Evolutionary conservation across 2,329 filamentous ascomycete species (phyloP).

Genomic region (Alternaria sp.): DNA sequence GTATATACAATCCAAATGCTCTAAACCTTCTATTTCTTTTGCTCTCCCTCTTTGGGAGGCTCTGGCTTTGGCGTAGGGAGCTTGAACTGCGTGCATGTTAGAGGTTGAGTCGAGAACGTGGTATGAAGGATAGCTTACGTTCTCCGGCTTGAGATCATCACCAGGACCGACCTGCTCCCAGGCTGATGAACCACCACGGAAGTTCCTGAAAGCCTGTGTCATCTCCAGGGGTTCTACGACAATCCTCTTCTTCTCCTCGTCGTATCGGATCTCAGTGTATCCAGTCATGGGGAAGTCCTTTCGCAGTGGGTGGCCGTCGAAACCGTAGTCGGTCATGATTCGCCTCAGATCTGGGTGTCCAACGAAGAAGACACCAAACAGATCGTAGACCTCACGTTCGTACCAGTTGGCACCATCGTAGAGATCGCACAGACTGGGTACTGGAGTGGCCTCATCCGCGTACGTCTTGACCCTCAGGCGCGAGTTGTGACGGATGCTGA

Average conservation of each 20-base stretch:
- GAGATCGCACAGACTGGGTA: slow-evolving; percentile 83
- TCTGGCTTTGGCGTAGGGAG: slow-evolving; percentile 95
- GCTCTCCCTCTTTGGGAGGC: slow-evolving; percentile 79
- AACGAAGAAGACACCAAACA: slow-evolving; percentile 96
- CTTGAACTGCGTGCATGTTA: slow-evolving; percentile 70
- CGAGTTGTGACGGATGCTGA: slow-evolving; percentile 94
- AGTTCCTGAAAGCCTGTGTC: slow-evolving; percentile 98
- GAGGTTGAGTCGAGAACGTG: not conserved
- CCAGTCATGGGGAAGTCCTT: slow-evolving; percentile 98
- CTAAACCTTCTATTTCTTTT: slow-evolving; percentile 75
- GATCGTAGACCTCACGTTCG: slow-evolving; percentile 95
- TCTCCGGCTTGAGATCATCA: slow-evolving; percentile 77
- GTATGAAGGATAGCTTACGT: slow-evolving; percentile 45
- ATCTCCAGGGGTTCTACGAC: slow-evolving; percentile 97
- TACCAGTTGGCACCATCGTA: slow-evolving; percentile 99
- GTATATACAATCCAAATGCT: slow-evolving; percentile 50
- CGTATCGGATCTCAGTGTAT: slow-evolving; percentile 97
- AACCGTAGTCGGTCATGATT: slow-evolving; percentile 99
- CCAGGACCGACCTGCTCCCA: slow-evolving; percentile 76
- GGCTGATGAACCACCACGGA: slow-evolving; percentile 75
- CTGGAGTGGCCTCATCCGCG: slow-evolving; percentile 91
- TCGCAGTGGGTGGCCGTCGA: slow-evolving; percentile 94
- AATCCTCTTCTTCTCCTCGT: slow-evolving; percentile 99
- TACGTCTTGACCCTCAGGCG: slow-evolving; percentile 99
- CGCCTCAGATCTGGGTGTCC: slow-evolving; percentile 93